Evolutionary conservation across 441 rosid species (phyloP), one percentile per base, ranked within the genome.

Genomic region (Mallotus repandus): DNA sequence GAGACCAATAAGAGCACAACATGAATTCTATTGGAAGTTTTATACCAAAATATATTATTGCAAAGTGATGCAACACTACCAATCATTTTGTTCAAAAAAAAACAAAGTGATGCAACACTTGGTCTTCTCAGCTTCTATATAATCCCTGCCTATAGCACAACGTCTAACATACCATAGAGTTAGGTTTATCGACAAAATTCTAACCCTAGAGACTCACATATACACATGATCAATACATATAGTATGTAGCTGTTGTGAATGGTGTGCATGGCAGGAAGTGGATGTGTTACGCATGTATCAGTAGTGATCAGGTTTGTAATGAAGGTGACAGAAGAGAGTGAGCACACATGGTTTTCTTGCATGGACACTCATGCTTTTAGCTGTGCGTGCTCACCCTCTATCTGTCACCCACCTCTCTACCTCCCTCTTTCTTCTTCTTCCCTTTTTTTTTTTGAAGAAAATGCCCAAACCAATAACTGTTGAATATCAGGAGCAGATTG

Each of bases 241-340:
- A 38, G 41, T 38, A 38, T 7, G 41, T 38, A 38, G 41, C 41
- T 38, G 41, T 38, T 38, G 41, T 4, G 7, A 38, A 38, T 38
- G 41, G 41, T 52, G 55, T 52, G 13, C 7, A 52, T 52, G 55
- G n/a, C 55, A 52, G 55, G n/a, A 52, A 15, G 16, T 52, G 55
- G 4, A 52, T 52, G 14, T 52, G n/a, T 38, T 38, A 38, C 41
- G 41, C 41, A 38, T 38, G 41, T 38, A 38, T 4, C 41, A 38
- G 41, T 45, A 45, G 2, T 45, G 11, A 10, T 45, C 57, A 77
- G 69, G 69, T 66, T 10, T 61, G 74, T 55, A 41, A 48, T 77
- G 74, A 76, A 78, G 74, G 56, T 79, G 85, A 82, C 81, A 82
- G 85, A 82, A 82, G 85, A 82, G 75, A 82, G 85, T 61, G 85